These are phyloP conservation scores for Datisca glomerata DNA, from an alignment of 306 rosid species.

Conservation along the genomic window DNA sequence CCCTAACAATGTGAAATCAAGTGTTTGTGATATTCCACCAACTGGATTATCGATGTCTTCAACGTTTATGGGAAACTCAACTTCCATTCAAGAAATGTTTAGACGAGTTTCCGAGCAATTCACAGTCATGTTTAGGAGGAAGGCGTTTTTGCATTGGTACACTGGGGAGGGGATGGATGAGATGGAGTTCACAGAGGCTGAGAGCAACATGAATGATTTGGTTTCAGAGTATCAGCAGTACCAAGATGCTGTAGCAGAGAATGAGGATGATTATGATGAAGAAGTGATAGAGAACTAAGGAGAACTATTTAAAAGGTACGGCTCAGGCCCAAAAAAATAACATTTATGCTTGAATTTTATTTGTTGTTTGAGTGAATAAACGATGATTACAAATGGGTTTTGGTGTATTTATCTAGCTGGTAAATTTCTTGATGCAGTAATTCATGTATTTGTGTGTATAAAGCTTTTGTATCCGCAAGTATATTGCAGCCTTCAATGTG, in stretches of 20 bases:
- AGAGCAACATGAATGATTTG: slow-evolving; percentile 87
- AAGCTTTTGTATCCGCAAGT: background rate
- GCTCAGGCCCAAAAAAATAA: background rate
- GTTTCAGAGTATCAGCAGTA: slow-evolving; percentile 86
- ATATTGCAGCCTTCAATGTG: background rate
- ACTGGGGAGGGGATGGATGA: slow-evolving; percentile 91
- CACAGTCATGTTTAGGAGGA: slow-evolving; percentile 77
- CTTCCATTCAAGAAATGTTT: slow-evolving; percentile 86
- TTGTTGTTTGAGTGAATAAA: background rate
- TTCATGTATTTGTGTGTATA: background rate
- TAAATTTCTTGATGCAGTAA: background rate
- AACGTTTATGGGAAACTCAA: slow-evolving; percentile 82
- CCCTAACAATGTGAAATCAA: slow-evolving; percentile 81
- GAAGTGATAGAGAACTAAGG: slow-evolving; percentile 19
- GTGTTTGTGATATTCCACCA: slow-evolving; percentile 85
- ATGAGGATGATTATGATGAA: slow-evolving; percentile 35
- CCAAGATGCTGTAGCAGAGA: slow-evolving; percentile 54
- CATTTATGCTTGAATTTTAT: no score
- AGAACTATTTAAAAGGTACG: background rate
- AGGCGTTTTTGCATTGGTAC: slow-evolving; percentile 93
- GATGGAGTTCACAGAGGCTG: slow-evolving; percentile 83
- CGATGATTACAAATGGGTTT: background rate
- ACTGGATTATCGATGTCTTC: slow-evolving; percentile 70
- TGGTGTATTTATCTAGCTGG: background rate
- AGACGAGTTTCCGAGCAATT: slow-evolving; percentile 82